Conservation (phyloP, 148 eudicot genomes). For the Amaranthus palmeri region DNA sequence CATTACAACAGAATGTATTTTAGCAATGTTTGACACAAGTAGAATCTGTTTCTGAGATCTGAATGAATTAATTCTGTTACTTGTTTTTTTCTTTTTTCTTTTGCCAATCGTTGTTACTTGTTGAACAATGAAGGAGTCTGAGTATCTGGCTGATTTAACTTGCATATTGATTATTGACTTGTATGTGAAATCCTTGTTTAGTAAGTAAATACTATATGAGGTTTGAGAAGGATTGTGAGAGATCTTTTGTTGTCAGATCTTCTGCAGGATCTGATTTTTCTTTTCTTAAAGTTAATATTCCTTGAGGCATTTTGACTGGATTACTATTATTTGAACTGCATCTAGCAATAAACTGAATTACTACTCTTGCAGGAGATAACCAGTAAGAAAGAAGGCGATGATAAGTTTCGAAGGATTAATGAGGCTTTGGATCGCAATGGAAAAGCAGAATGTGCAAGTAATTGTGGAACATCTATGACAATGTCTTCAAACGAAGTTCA, state of each 20-base stretch:
- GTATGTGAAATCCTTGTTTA: no score
- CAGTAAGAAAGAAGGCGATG: conserved; percentile 46
- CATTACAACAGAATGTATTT: background rate
- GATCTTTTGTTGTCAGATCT: background rate
- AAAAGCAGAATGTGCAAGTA: conserved; percentile 37
- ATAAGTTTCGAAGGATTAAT: conserved; percentile 45
- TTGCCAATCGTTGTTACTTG: background rate
- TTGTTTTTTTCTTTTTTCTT: no score
- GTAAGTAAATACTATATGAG: no score
- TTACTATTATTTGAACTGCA: background rate
- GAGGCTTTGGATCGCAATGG: conserved; percentile 56
- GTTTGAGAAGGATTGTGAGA: background rate
- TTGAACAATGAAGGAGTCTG: background rate
- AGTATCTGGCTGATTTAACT: background rate
- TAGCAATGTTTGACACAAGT: background rate
- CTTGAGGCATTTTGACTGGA: background rate
- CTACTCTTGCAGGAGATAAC: conserved; percentile 48
- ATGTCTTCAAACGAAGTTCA: conserved; percentile 19
- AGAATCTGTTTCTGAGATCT: background rate
- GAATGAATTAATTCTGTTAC: background rate
- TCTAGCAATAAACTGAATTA: conserved; percentile 1
- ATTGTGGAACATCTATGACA: conserved; percentile 20
- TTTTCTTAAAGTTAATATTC: background rate
- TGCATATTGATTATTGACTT: background rate
- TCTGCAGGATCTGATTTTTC: background rate